These are phyloP conservation scores for Xylariaceae sp. DNA, from an alignment of 2,329 filamentous ascomycete genomes.

Conservation along the genomic window DNA sequence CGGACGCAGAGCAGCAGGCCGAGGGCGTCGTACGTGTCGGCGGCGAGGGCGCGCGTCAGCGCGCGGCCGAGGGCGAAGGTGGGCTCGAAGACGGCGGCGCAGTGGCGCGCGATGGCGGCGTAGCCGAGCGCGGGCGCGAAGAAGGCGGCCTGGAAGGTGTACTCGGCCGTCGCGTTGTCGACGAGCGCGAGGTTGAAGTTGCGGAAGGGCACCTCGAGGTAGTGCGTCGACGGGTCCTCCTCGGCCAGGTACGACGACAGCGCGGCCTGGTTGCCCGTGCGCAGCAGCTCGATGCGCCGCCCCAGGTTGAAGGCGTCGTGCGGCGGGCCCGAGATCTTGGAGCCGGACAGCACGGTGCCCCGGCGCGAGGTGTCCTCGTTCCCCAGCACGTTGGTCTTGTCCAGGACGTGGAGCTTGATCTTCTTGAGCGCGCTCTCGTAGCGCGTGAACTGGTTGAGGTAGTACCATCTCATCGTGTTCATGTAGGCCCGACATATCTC, in stretches of 20 bases:
- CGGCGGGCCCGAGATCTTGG: slow-evolving; percentile 46
- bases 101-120: slow-evolving; percentile 71
- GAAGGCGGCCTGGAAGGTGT: slow-evolving; percentile 85
- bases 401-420: slow-evolving; percentile 73
- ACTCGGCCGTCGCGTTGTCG: slow-evolving; percentile 91
- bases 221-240: slow-evolving; percentile 78
- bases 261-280: slow-evolving; percentile 63
- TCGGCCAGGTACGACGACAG: slow-evolving; percentile 85
- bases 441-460: slow-evolving; percentile 79
- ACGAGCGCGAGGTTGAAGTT: slow-evolving; percentile 92
- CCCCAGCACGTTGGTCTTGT: slow-evolving; percentile 76
- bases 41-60: slow-evolving; percentile 68
- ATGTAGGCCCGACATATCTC: slow-evolving; percentile 91
- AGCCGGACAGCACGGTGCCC: slow-evolving; percentile 47
- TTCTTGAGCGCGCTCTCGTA: slow-evolving; percentile 80
- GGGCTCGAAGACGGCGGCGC: slow-evolving; percentile 81
- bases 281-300: slow-evolving; percentile 74
- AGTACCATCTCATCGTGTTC: slow-evolving; percentile 99
- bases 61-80: slow-evolving; percentile 77
- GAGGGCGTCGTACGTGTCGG: slow-evolving; percentile 73
- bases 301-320: slow-evolving; percentile 89
- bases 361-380: slow-evolving; percentile 66
- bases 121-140: slow-evolving; percentile 74
- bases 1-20: slow-evolving; percentile 87
- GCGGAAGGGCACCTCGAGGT: slow-evolving; percentile 83